A percentile compares a stretch with the other conserved stretches of the same genome.
These are phyloP conservation scores for Neofusicoccum laricinum DNA, from an alignment of 2,329 filamentous ascomycete genomes.

Conservation along the genomic window DNA sequence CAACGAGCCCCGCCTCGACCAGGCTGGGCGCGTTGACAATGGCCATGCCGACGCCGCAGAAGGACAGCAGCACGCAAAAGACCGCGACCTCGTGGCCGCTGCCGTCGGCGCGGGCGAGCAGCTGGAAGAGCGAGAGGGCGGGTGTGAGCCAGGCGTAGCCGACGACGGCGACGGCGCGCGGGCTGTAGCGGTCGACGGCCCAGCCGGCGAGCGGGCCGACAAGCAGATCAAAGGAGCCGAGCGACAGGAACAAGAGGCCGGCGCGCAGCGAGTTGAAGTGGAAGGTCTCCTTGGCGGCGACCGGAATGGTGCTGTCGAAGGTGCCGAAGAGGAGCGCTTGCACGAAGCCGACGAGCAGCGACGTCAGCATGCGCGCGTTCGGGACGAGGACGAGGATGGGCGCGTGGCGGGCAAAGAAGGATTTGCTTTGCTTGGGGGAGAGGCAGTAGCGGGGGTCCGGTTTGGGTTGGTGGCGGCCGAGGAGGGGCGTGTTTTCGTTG, in stretches of 20 bases:
- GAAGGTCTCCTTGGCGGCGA: conserved; percentile 42
- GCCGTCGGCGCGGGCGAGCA: not conserved
- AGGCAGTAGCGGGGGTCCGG: conserved; percentile 2
- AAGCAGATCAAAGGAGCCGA: conserved; percentile 44
- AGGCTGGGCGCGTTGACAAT: conserved; percentile 54
- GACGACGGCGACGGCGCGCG: conserved; percentile 41
- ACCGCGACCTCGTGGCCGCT: conserved; percentile 40
- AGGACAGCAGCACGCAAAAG: conserved; percentile 44
- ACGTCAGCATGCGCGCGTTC: conserved; percentile 30
- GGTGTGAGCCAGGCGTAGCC: conserved; percentile 45
- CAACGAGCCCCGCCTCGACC: conserved; percentile 56
- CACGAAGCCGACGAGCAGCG: conserved; percentile 39
- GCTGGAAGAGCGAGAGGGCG: conserved; percentile 20
- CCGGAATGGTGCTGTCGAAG: conserved; percentile 50
- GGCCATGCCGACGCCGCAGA: conserved; percentile 53
- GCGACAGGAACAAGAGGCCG: conserved; percentile 47
- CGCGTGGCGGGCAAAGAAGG: conserved; percentile 38
- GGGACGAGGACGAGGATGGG: conserved; percentile 48
- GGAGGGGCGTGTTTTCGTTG: conserved; percentile 26
- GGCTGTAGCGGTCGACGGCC: conserved; percentile 46
- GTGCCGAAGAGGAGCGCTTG: conserved; percentile 43
- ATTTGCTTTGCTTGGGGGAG: conserved; percentile 34
- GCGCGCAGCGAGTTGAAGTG: conserved; percentile 42
- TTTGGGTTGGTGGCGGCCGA: conserved; percentile 16
- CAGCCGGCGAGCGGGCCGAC: conserved; percentile 48